Conservation (phyloP, 2,329 filamentous ascomycete genomes). For the Apiospora malaysiana region DNA sequence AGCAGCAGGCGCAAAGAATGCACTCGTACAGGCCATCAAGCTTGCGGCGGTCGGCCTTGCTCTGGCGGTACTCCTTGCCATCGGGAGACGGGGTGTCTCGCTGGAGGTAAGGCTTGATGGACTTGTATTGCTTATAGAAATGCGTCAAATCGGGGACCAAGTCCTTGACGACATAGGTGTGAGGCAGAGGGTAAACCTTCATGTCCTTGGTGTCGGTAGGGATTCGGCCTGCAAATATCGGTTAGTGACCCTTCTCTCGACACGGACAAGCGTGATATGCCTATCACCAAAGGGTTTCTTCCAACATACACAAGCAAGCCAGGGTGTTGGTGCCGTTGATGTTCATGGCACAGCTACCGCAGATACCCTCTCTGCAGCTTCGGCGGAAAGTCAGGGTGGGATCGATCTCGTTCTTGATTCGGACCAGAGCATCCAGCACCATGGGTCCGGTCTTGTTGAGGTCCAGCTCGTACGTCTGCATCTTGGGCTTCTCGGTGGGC, state of each 20-base stretch:
- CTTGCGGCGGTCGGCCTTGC: constrained; percentile 91
- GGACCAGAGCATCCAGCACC: constrained; percentile 94
- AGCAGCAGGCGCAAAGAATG: constrained; percentile 99
- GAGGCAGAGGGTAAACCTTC: constrained; percentile 96
- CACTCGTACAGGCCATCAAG: constrained; percentile 98
- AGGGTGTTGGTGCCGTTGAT: constrained; percentile 98
- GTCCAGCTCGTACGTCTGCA: constrained; percentile 95
- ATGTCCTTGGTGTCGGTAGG: constrained; percentile 82
- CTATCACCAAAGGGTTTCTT: neutral
- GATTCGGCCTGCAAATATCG: constrained; percentile 75
- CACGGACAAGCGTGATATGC: neutral
- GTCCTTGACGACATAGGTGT: constrained; percentile 99
- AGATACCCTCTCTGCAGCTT: constrained; percentile 97
- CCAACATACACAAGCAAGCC: constrained; percentile 88
- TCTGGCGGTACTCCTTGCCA: constrained; percentile 91
- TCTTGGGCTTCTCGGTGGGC: constrained; percentile 88
- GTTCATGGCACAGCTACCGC: constrained; percentile 99
- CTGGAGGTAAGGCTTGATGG: constrained; percentile 98
- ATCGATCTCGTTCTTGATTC: constrained; percentile 99
- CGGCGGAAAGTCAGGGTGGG: constrained; percentile 94
- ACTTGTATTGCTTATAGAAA: constrained; percentile 99
- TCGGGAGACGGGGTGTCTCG: constrained; percentile 83
- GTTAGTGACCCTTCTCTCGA: neutral
- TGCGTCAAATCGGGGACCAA: constrained; percentile 96
- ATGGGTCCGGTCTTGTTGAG: constrained; percentile 99